Base-by-base conservation (phyloP, 176 grass and related monocot genomes). In the Oryza brachyantha region DNA sequence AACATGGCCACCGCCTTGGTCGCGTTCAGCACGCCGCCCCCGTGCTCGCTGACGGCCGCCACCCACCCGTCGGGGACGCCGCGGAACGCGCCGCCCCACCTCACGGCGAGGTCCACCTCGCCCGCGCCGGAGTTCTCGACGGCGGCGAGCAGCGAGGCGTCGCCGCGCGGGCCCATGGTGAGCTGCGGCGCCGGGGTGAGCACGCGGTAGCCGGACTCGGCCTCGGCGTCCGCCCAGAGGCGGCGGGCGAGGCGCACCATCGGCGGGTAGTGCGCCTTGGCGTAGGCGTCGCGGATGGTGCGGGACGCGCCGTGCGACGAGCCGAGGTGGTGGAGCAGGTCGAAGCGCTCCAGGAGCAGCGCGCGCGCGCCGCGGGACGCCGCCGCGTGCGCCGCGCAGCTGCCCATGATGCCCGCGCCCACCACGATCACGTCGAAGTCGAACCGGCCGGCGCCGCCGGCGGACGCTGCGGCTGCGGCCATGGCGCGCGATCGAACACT, bases 301-400 rank as follows among this genome's bases (percentile, higher is more conserved):
- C 93, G 90, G 2, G 93, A 97, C 73, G 86, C 83, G 77, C 90
- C 93, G 59, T 92, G 93, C 2, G 93, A 96, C 41, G 89, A 96
- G 70, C 89, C 93, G 1, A 79, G 86, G 54, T 66, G 28, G 77
- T 97, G 90, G 26, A 97, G 90, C 45, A 93, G 69, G 86, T 93
- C 93, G 79, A 92, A 92, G 54, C 72, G 90, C 62, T 96, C 93
- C 12, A 96, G 82, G 21, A 90, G 90, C n/a, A 96, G 82, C 4
- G 32, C 52, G 11, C 79, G n/a, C n/a, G n/a, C n/a, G n/a, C n/a
- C n/a, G n/a, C n/a, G n/a, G n/a, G n/a, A n/a, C n/a, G n/a, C n/a
- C n/a, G n/a, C n/a, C n/a, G n/a, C n/a, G n/a, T 97, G 78, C n/a
- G 91, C 94, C 66, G 91, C 82, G 86, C 94, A 94, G 83, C 89